Percentiles rank a stretch among this genome's conserved stretches.
Evolutionary conservation across 495 filamentous ascomycete genomes (phyloP).

Genomic region (Penicillium turbatum): DNA sequence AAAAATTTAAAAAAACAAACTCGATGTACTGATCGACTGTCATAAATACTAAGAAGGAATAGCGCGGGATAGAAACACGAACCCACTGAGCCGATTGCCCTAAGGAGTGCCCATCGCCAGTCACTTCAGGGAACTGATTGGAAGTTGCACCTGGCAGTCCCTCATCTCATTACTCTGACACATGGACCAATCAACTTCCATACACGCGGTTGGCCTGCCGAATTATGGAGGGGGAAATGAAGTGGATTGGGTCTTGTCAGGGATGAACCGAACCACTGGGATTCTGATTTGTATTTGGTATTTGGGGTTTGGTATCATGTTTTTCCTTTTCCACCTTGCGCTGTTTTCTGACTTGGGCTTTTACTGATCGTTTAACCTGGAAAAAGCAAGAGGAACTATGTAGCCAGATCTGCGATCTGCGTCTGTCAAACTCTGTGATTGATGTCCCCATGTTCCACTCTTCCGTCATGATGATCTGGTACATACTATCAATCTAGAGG

Average conservation of each 20-base stretch:
- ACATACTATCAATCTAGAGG: neutral
- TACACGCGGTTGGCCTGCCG: constrained; percentile 8
- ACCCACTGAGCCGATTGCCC: constrained; percentile 11
- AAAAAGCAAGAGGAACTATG: too few relatives aligned
- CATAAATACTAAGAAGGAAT: neutral
- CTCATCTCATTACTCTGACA: constrained; percentile 18
- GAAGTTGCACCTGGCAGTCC: neutral
- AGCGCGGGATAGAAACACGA: constrained; percentile 7
- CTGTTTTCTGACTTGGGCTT: too few relatives aligned
- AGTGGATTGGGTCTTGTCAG: constrained; percentile 3
- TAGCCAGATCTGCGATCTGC: neutral
- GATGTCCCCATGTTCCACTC: neutral
- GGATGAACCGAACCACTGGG: constrained; percentile 13
- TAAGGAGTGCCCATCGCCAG: constrained; percentile 12
- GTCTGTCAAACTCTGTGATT: neutral
- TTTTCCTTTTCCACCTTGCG: neutral
- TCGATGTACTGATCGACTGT: constrained; percentile 11
- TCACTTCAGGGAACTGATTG: constrained; percentile 12
- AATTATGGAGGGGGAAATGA: constrained; percentile 10
- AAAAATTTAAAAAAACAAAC: neutral
- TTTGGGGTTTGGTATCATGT: neutral
- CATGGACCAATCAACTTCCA: constrained; percentile 13
- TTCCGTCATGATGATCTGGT: neutral
- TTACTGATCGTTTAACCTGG: too few relatives aligned
- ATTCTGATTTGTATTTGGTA: neutral